A percentile compares a stretch with the other conserved stretches of the same genome.
These are phyloP conservation scores for Ophiobolus disseminans DNA, from an alignment of 2,329 filamentous ascomycete species.

Conservation along the genomic window DNA sequence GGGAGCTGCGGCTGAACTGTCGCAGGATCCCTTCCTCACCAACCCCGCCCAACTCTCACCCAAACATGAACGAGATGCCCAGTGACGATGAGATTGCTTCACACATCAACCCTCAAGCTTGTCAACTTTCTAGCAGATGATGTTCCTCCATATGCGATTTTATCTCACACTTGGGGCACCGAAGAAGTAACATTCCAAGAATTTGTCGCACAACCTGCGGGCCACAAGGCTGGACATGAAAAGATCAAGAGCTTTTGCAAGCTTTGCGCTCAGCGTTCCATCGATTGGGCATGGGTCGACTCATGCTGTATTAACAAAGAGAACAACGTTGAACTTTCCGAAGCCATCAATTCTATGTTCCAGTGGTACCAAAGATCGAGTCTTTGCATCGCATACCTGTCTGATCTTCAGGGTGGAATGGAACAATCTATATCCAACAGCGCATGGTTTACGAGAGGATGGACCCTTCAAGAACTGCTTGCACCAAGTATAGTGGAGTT, in stretches of 20 bases:
- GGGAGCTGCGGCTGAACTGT: too few species aligned
- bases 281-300: constrained; percentile 7
- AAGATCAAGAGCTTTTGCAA: constrained; percentile 8
- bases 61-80: too few species aligned
- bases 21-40: too few species aligned
- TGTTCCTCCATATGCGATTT: constrained; percentile 9
- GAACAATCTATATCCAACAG: background rate
- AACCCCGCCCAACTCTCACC: too few species aligned
- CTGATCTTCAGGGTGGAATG: background rate
- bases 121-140: background rate
- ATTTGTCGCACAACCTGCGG: background rate
- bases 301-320: background rate
- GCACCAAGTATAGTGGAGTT: background rate
- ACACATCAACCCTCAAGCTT: too few species aligned
- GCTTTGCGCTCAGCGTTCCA: constrained; percentile 10
- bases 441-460: background rate
- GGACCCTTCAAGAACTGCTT: background rate
- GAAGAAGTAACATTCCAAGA: constrained; percentile 10
- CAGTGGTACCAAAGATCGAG: background rate
- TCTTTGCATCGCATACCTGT: background rate
- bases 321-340: background rate
- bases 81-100: too few species aligned
- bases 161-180: constrained; percentile 14
- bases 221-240: constrained; percentile 1
- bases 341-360: constrained; percentile 1